Percentiles rank a stretch among this genome's conserved stretches.
These are phyloP conservation scores for Apiospora koreana DNA, from an alignment of 2,329 filamentous ascomycete species.

Conservation along the genomic window DNA sequence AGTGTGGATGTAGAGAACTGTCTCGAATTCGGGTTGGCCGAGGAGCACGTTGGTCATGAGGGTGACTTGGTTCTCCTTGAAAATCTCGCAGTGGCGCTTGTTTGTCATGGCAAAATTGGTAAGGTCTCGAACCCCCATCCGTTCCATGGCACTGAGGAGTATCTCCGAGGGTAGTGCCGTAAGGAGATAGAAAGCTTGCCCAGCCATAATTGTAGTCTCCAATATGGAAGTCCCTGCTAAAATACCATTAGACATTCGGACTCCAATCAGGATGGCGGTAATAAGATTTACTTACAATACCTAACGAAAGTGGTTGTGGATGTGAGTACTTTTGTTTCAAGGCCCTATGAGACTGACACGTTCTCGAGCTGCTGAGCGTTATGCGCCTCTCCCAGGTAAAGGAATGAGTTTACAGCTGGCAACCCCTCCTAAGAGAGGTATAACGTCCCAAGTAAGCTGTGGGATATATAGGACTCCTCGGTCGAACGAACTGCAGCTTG, in stretches of 20 bases:
- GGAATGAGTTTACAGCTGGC: not conserved
- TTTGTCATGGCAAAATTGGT: constrained; percentile 40
- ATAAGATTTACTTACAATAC: not conserved
- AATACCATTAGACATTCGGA: not conserved
- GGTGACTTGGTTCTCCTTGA: constrained; percentile 38
- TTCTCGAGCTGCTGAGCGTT: not conserved
- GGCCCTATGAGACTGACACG: not conserved
- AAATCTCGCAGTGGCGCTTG: constrained; percentile 41
- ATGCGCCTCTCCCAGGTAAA: not conserved
- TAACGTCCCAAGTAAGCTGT: not conserved
- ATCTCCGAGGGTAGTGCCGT: constrained; percentile 46
- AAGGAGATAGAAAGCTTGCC: not conserved
- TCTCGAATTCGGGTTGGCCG: constrained; percentile 43
- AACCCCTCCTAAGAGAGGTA: not conserved
- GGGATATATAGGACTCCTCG: not conserved
- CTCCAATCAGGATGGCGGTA: not conserved
- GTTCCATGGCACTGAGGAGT: constrained; percentile 48
- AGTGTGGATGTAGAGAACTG: constrained; percentile 49
- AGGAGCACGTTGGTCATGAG: constrained; percentile 45
- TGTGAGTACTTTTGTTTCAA: not conserved
- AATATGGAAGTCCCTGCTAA: not conserved
- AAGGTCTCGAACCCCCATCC: constrained; percentile 43
- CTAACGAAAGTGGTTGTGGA: not conserved
- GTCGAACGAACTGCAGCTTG: not conserved
- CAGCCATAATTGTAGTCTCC: not conserved